Evolutionary conservation across 805 yeast species (phyloP), one percentile per base, ranked within the genome.

Genomic region (Ogataea thermomethanolica): DNA sequence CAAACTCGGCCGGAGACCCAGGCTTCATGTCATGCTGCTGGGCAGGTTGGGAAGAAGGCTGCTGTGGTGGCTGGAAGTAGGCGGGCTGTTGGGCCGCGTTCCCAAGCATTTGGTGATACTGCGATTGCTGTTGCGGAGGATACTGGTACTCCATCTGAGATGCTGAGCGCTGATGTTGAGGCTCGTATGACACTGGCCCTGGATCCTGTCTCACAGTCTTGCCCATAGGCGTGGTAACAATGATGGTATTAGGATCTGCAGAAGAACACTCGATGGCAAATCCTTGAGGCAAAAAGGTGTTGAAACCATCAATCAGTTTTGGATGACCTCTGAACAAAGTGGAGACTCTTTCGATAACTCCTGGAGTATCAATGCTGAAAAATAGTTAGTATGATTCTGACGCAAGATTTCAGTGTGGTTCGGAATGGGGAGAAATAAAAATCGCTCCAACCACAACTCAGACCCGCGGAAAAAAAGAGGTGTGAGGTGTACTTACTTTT

Each of bases 251-350:
- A 11, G 95, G 95, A 58, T 91, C 97, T 28, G 84, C 70, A 7
- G 96, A 93, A 0, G 96, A 84, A 65, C 98, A 93, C 61, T 87
- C 95, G 50, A 93, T 90, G 49, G 85, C 72, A 65, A 89, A 93
- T 3, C 99, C 99, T 15, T 95, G 96, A 1, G 99, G 99, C 51
- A 93, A 71, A 60, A 93, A 93, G 1, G 99, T 91, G 67, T 93
- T 93, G 66, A 93, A 95, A 0, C 99, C 99, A 65, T 93, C 98
- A 48, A 93, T 91, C 56, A 93, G 72, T 47, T 83, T 79, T 1
- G 96, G 96, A 62, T 89, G 96, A 10, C 97, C 98, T 48, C 90
- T 78, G 62, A 93, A 93, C 41, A 93, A 68, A 1, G 84, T 76
- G 0, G 96, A 87, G 1, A 93, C 99, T 43, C 99, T 73, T 61